These are phyloP conservation scores for Solanum clarkiae DNA, from an alignment of 257 asterid genomes.

Conservation along the genomic window DNA sequence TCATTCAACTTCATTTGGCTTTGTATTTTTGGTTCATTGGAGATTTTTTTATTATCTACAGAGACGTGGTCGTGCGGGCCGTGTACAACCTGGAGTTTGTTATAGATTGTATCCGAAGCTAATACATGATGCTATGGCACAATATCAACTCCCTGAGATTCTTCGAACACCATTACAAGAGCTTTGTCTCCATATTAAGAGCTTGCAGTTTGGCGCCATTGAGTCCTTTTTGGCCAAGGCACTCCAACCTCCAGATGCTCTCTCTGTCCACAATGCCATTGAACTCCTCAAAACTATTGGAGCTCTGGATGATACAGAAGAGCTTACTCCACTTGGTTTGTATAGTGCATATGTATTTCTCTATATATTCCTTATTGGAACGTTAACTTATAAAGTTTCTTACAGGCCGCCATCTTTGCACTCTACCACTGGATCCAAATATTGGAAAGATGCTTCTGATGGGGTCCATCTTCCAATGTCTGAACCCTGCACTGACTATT, in stretches of 20 bases:
- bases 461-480: constrained; percentile 95
- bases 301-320: constrained; percentile 79
- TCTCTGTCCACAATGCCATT: constrained; percentile 81
- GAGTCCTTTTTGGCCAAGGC: constrained; percentile 77
- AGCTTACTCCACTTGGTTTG: constrained; percentile 93
- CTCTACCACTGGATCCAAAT: constrained; percentile 92
- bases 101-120: constrained; percentile 78
- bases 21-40: neutral
- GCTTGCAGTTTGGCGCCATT: constrained; percentile 66
- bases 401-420: constrained; percentile 80
- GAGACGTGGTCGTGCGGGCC: constrained; percentile 99
- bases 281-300: constrained; percentile 96
- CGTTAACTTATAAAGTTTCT: neutral
- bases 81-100: constrained; percentile 96
- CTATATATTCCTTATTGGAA: neutral
- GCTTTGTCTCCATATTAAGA: constrained; percentile 87
- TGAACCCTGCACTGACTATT: constrained; percentile 83
- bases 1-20: neutral
- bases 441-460: constrained; percentile 98
- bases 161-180: constrained; percentile 98
- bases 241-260: constrained; percentile 90
- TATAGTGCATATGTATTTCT: neutral
- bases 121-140: constrained; percentile 77
- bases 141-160: constrained; percentile 93
- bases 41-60: constrained; percentile 16